Evolutionary conservation across 2,329 filamentous ascomycete genomes (phyloP).

Genomic region (Zalaria sp.): DNA sequence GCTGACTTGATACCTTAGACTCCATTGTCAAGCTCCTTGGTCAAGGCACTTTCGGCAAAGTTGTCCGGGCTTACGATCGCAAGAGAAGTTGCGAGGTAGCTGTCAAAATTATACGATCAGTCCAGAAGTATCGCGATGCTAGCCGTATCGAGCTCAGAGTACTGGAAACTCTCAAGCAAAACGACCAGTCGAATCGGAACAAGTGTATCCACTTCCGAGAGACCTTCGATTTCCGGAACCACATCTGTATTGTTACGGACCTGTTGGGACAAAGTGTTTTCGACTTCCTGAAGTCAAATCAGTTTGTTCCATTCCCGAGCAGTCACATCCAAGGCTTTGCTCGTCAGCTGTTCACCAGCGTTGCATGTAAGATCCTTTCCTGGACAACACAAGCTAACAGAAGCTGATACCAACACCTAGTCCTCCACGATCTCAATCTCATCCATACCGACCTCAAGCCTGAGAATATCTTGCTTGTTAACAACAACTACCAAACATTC

Average conservation of each 20-base stretch:
- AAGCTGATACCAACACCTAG: conserved; percentile 29
- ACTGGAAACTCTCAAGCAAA: conserved; percentile 77
- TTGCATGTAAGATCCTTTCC: conserved; percentile 58
- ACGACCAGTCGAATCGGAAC: conserved; percentile 84
- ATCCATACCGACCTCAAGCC: conserved; percentile 76
- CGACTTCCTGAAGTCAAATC: conserved; percentile 91
- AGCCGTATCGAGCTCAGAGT: conserved; percentile 90
- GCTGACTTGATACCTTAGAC: conserved; percentile 38
- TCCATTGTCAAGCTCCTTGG: conserved; percentile 80
- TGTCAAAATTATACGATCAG: conserved; percentile 95
- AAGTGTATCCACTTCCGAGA: conserved; percentile 93
- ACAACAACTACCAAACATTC: conserved; percentile 52
- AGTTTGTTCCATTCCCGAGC: conserved; percentile 93
- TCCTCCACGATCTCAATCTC: conserved; percentile 90
- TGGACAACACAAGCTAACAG: conserved; percentile 12
- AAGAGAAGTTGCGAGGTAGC: conserved; percentile 69
- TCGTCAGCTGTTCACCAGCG: conserved; percentile 90
- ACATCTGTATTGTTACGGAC: conserved; percentile 77
- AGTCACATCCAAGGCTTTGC: conserved; percentile 98
- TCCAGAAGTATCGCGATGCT: conserved; percentile 95
- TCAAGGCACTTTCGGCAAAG: conserved; percentile 96
- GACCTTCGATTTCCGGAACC: conserved; percentile 92
- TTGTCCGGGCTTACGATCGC: conserved; percentile 80
- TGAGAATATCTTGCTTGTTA: conserved; percentile 53
- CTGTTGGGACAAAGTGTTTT: conserved; percentile 90